Base-by-base conservation (phyloP, 768 basidiomycete genomes). In the Rhodotorula babjevae region DNA sequence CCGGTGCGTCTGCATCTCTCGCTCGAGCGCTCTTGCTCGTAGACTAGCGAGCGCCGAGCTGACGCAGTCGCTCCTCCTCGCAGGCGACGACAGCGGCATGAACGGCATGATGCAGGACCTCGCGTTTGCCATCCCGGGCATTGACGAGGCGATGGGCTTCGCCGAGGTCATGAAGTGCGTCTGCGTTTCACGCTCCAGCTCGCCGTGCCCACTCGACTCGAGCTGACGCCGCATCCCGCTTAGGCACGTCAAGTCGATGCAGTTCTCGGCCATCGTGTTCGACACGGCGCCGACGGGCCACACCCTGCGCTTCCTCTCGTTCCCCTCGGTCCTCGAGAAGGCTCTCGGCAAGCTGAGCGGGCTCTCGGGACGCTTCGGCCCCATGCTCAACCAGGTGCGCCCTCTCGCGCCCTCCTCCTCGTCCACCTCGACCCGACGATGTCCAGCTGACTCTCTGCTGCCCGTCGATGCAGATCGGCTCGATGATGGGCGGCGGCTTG, bases 191-290 rank as follows among this genome's bases (percentile, higher is more conserved):
- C 52, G 57, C 21, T 12, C 21, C 31, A 40, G 16, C 46, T 12
- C 42, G 29, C 9, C 44, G 4, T 15, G 40, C 40, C 7, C 23
- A 27, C 66, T 52, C 15, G 63, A 49, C 23, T 11, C 27, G 18
- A n/a, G 2, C 78, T n/a, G n/a, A n/a, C n/a, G n/a, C n/a, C n/a
- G n/a, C n/a, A n/a, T n/a, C n/a, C n/a, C n/a, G n/a, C n/a, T n/a
- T n/a, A 97, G 94, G 81, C 95, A 99, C 81, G 96, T 99, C 82
- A 97, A 99, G 82, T 97, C 95, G 29, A 98, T 99, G 94, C 89
- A 97, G 82, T 99, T 94, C 85, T 95, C 93, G n/a, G 94, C 96
- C 70, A 98, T 99, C 80, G 94, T 99, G 49, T 99, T 99, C 80
- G 96, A 99, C 80, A 99, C 96, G 2, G 96, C 96, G 49, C 96